phyloP scores from a whole-genome alignment of 139 green algal genomes.

The Chlorokybus atmophyticus region DNA sequence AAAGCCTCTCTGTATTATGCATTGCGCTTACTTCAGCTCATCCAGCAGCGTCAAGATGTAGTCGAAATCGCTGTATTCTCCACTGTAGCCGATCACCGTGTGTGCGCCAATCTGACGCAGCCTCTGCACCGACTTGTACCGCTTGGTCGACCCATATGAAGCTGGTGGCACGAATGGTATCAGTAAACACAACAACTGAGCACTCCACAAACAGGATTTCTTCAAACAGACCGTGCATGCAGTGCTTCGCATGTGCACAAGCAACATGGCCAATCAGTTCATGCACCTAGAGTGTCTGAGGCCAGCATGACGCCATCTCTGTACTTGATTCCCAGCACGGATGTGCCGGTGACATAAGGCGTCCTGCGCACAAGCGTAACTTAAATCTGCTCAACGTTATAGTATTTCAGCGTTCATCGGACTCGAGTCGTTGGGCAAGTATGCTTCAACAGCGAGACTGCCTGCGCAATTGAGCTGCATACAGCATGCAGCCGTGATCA shows the following conservation, averaged over 20 bases:
- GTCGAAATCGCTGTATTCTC: constrained; percentile 89
- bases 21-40: constrained; percentile 53
- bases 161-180: constrained; percentile 27
- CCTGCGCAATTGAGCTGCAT: too few relatives aligned
- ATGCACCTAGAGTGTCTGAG: constrained; percentile 72
- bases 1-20: too few relatives aligned
- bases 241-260: not conserved
- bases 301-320: constrained; percentile 88
- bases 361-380: too few relatives aligned
- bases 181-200: not conserved
- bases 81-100: constrained; percentile 62
- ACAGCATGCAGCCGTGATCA: too few relatives aligned
- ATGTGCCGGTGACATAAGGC: constrained; percentile 90
- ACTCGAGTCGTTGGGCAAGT: too few relatives aligned
- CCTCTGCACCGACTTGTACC: constrained; percentile 88
- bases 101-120: constrained; percentile 58
- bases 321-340: constrained; percentile 86
- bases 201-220: not conserved
- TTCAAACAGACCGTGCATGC: not conserved
- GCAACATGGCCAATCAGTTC: not conserved
- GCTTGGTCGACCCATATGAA: constrained; percentile 89
- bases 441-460: too few relatives aligned
- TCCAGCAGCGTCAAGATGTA: constrained; percentile 78
- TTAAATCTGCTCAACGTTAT: too few relatives aligned
- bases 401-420: too few relatives aligned